phyloP scores from a whole-genome alignment of 2,329 filamentous ascomycete genomes.

The Colletotrichum sp. region DNA sequence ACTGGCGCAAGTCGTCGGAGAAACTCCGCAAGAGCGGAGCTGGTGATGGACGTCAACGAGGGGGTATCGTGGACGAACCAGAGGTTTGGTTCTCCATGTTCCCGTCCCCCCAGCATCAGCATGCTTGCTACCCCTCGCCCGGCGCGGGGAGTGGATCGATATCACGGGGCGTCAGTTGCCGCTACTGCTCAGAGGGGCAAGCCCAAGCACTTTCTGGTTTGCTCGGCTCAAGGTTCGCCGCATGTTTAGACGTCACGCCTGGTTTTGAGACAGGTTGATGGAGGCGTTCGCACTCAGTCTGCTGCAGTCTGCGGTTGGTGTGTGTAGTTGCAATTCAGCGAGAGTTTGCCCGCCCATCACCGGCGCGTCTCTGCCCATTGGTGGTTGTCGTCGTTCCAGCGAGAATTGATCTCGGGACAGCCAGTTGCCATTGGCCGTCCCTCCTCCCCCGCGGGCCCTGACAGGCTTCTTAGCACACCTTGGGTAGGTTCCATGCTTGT shows the following conservation, averaged over 20 bases:
- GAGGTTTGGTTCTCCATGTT: neutral
- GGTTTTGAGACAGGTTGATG: neutral
- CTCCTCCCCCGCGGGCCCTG: neutral
- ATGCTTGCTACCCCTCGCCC: neutral
- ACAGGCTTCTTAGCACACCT: neutral
- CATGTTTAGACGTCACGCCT: neutral
- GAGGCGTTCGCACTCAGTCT: neutral
- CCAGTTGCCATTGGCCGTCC: constrained; percentile 1
- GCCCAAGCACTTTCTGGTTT: neutral
- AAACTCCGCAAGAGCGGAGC: constrained; percentile 15
- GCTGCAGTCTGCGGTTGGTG: neutral
- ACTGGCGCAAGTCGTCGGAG: constrained; percentile 1
- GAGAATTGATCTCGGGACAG: constrained; percentile 17
- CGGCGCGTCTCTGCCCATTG: neutral
- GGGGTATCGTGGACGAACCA: neutral
- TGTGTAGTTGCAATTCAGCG: constrained; percentile 15
- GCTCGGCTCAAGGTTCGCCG: constrained; percentile 5
- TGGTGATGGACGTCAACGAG: neutral
- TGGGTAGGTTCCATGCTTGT: neutral
- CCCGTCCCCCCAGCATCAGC: neutral
- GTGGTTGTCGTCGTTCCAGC: constrained; percentile 8
- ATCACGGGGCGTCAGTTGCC: neutral
- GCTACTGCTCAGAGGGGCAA: constrained; percentile 1
- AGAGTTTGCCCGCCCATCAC: constrained; percentile 10
- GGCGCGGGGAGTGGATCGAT: neutral